Evolutionary conservation across 768 basidiomycete genomes (phyloP).

Genomic region (Goffeauzyma gilvescens): DNA sequence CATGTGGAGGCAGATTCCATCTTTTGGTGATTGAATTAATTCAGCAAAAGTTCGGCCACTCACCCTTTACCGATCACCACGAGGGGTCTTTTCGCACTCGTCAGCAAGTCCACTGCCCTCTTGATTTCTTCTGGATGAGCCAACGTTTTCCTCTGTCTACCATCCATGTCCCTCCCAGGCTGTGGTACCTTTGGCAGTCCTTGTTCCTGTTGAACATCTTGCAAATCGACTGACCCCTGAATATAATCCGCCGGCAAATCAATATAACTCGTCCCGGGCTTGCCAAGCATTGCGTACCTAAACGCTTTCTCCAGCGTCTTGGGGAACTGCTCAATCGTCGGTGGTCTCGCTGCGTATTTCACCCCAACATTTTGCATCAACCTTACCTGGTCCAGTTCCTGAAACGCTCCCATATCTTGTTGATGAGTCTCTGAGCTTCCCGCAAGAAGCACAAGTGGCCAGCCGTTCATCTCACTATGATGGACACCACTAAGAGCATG

Average conservation of each 20-base stretch:
- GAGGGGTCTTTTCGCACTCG: slow-evolving; percentile 12
- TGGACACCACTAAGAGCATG: slow-evolving; percentile 14
- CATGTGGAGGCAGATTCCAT: too few species aligned
- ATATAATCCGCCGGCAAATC: slow-evolving; percentile 15
- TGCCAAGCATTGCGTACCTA: slow-evolving; percentile 11
- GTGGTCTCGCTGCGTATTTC: slow-evolving; percentile 8
- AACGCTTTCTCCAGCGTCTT: slow-evolving; percentile 11
- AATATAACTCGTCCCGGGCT: slow-evolving; percentile 14
- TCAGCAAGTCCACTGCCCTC: slow-evolving; percentile 8
- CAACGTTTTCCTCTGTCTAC: too few species aligned
- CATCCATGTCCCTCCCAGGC: too few species aligned
- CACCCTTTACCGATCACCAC: slow-evolving; percentile 16
- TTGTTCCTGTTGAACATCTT: not conserved
- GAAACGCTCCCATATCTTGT: slow-evolving; percentile 14
- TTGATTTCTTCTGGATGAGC: slow-evolving; percentile 4
- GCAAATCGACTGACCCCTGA: not conserved
- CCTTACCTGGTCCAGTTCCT: slow-evolving; percentile 15
- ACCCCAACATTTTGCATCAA: slow-evolving; percentile 2
- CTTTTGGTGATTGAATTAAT: too few species aligned
- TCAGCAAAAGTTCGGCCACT: too few species aligned
- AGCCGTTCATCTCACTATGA: slow-evolving; percentile 12
- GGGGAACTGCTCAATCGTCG: slow-evolving; percentile 8
- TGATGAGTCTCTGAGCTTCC: slow-evolving; percentile 14
- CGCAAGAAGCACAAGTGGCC: slow-evolving; percentile 14
- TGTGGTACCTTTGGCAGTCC: too few species aligned